Evolutionary conservation across 257 asterid species (phyloP).

Genomic region (Forsythia suspensa): DNA sequence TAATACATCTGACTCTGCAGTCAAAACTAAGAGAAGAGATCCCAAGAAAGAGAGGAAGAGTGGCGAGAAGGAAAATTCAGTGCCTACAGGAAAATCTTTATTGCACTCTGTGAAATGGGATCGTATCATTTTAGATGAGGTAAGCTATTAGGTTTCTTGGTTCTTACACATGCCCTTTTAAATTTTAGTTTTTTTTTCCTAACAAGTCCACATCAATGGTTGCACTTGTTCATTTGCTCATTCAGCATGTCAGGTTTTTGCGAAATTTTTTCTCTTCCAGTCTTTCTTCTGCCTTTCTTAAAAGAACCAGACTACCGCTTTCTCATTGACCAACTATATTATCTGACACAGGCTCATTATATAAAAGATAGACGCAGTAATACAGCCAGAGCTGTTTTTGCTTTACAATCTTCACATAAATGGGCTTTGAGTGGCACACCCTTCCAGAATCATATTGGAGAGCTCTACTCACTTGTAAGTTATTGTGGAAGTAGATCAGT

Average conservation of each 20-base stretch:
- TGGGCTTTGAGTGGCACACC: slow-evolving; percentile 99
- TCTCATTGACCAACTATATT: slow-evolving; percentile 8
- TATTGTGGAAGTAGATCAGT: slow-evolving; percentile 12
- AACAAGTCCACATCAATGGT: no score
- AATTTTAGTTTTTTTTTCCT: no score
- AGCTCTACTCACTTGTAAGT: slow-evolving; percentile 95
- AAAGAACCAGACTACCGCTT: no score
- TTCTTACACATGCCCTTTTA: no score
- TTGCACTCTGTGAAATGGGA: slow-evolving; percentile 82
- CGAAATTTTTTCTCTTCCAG: no score
- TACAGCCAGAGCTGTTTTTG: slow-evolving; percentile 81
- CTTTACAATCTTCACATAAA: slow-evolving; percentile 68
- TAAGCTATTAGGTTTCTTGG: slow-evolving; percentile 13
- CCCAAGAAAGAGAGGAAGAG: slow-evolving; percentile 20
- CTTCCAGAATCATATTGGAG: slow-evolving; percentile 94
- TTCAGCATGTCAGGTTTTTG: no score
- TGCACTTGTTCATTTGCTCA: no score
- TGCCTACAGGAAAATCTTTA: background rate
- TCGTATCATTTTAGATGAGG: slow-evolving; percentile 89
- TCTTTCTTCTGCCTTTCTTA: no score
- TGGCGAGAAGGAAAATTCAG: slow-evolving; percentile 25
- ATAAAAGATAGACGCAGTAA: slow-evolving; percentile 81
- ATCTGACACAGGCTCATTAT: slow-evolving; percentile 71
- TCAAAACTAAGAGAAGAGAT: slow-evolving; percentile 25
- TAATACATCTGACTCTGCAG: slow-evolving; percentile 31